phyloP scores from a whole-genome alignment of 2,329 filamentous ascomycete genomes.

The Fusarium sp. region DNA sequence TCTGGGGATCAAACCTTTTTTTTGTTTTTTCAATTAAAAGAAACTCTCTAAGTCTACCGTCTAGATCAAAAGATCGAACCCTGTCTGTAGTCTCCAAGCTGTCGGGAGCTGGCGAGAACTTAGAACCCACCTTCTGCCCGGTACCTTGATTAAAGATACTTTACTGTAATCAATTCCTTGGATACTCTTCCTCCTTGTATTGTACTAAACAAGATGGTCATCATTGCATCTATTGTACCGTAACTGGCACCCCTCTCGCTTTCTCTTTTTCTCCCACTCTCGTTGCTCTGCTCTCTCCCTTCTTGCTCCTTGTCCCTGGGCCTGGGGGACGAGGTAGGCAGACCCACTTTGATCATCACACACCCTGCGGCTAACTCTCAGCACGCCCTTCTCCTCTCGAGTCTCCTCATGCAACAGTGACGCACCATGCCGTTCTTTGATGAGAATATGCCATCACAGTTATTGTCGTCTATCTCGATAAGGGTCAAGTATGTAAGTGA shows the following conservation, averaged over 20 bases:
- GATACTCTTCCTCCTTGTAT: background rate
- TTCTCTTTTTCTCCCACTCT: background rate
- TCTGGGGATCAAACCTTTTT: background rate
- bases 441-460: background rate
- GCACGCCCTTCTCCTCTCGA: background rate
- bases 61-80: background rate
- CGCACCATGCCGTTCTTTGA: background rate
- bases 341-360: background rate
- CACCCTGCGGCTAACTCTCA: background rate
- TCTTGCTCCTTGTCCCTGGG: background rate
- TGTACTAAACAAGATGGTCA: background rate
- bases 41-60: background rate
- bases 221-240: background rate
- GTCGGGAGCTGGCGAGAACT: conserved; percentile 4
- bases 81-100: conserved; percentile 6
- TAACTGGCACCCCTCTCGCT: background rate
- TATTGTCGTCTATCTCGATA: conserved; percentile 6
- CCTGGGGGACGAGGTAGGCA: background rate
- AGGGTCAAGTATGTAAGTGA: background rate
- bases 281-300: background rate
- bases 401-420: conserved; percentile 1
- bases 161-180: background rate
- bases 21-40: background rate
- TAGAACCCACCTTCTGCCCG: conserved; percentile 1
- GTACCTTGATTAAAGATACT: background rate